Base-by-base conservation (phyloP, 768 basidiomycete genomes). In the Daedaleopsis nitida region DNA sequence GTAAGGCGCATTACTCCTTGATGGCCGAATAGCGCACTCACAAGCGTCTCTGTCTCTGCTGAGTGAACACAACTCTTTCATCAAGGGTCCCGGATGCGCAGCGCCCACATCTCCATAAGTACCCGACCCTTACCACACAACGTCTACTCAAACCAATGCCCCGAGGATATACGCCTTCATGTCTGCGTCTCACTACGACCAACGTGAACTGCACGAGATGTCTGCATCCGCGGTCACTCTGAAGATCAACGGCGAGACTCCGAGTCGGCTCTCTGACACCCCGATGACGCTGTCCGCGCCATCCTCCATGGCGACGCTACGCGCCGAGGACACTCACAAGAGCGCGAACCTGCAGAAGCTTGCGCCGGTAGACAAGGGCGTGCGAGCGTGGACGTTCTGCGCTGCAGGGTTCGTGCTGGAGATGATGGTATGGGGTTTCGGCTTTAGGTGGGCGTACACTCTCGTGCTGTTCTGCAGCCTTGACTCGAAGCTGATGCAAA, bases 381-480 rank as follows among this genome's bases (percentile, higher is more conserved):
- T 65, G 14, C 27, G 60, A 24, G 69, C 70, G 4, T 70, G 66
- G 68, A 51, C 58, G 1, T 71, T 71, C 52, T 65, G 66, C 21
- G 37, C 58, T 4, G 60, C 62, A 5, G 62, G 44, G 1, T 68
- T 71, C 49, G 39, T 66, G 3, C 32, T 70, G 12, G 67, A 69
- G 49, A 65, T 58, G 52, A 60, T 68, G 64, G 56, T 69, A 1
- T 71, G 67, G 69, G 69, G 66, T 1, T 67, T 70, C 21, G 57
- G 52, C 16, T 71, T 65, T 43, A 67, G 66, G 67, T 71, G n/a
- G 2, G 62, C 55, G 17, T 14, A 14, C 12, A 1, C 11, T 16
- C 7, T 39, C 21, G 13, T 42, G 45, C 19, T 17, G 27, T 7
- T 32, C 4, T 32, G 27, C 27, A 7, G 39, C n/a, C n/a, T n/a